These are phyloP conservation scores for Pseudogymnoascus sp. DNA, from an alignment of 2,329 filamentous ascomycete species.

Conservation along the genomic window DNA sequence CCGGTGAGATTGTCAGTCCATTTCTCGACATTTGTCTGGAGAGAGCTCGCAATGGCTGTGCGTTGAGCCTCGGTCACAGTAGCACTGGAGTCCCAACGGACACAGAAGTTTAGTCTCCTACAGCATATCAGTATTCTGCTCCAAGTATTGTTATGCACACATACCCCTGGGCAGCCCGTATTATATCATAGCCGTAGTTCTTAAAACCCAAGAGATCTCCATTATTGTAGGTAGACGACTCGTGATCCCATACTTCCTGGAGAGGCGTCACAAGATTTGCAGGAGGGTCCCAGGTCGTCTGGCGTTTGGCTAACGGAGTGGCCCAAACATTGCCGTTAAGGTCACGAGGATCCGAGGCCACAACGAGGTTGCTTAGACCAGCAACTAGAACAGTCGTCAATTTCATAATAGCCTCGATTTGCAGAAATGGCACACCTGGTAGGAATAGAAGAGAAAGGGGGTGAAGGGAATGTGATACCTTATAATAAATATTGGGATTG, in stretches of 20 bases:
- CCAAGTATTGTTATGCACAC: not conserved
- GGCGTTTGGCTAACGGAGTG: not conserved
- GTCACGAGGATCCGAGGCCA: slow-evolving; percentile 8
- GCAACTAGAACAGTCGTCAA: not conserved
- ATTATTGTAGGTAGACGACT: slow-evolving; percentile 8
- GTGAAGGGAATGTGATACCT: not conserved
- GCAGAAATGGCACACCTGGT: not conserved
- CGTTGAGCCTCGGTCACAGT: slow-evolving; percentile 34
- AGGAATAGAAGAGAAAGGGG: not conserved
- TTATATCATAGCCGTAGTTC: slow-evolving; percentile 13
- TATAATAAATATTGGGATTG: not conserved
- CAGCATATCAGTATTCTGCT: not conserved
- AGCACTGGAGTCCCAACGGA: slow-evolving; percentile 37
- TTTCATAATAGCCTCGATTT: not conserved
- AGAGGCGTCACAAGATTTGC: slow-evolving; percentile 8
- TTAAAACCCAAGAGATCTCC: slow-evolving; percentile 7
- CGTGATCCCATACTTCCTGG: slow-evolving; percentile 10
- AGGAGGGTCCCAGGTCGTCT: slow-evolving; percentile 7
- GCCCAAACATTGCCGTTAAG: slow-evolving; percentile 7
- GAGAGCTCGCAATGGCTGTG: slow-evolving; percentile 29
- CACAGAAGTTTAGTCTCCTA: slow-evolving; percentile 35
- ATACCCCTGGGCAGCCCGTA: slow-evolving; percentile 5
- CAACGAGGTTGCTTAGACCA: not conserved
- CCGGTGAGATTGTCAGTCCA: slow-evolving; percentile 38
- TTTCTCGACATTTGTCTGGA: slow-evolving; percentile 32